Evolutionary conservation across 176 grass and related monocot genomes (phyloP).

Genomic region (Carex myosuroides): DNA sequence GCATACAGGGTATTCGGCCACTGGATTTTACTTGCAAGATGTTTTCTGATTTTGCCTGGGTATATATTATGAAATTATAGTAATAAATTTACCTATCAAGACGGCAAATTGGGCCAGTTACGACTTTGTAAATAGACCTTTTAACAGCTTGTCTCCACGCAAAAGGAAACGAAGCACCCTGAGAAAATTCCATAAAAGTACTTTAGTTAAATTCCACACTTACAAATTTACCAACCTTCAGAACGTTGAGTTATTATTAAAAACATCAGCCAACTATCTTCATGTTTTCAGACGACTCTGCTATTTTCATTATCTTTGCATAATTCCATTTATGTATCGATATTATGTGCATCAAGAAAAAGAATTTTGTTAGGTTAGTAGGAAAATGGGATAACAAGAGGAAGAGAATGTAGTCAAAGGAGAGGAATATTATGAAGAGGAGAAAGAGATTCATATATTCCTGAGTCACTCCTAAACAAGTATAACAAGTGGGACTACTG

Average conservation of each 20-base stretch:
- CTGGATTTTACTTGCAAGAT: neutral
- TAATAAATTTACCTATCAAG: constrained; percentile 67
- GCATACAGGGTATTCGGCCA: neutral
- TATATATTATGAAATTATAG: neutral
- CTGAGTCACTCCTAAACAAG: neutral
- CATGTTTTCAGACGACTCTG: neutral
- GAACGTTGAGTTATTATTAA: neutral
- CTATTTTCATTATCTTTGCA: neutral
- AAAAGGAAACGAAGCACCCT: constrained; percentile 94
- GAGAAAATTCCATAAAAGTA: constrained; percentile 28
- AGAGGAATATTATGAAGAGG: neutral
- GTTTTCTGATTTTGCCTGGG: neutral
- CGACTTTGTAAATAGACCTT: constrained; percentile 63
- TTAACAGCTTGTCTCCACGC: constrained; percentile 77
- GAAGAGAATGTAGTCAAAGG: neutral
- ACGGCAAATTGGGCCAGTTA: constrained; percentile 53
- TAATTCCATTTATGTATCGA: neutral
- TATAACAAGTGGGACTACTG: neutral
- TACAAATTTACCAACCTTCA: neutral
- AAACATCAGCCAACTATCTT: neutral
- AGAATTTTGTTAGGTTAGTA: neutral
- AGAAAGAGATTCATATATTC: neutral
- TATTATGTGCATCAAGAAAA: neutral
- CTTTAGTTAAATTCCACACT: constrained; percentile 32
- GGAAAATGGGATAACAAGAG: neutral